Percentiles rank a stretch among this genome's conserved stretches.
phyloP scores from a whole-genome alignment of 2,329 filamentous ascomycete genomes.

The Didymella glomerata region DNA sequence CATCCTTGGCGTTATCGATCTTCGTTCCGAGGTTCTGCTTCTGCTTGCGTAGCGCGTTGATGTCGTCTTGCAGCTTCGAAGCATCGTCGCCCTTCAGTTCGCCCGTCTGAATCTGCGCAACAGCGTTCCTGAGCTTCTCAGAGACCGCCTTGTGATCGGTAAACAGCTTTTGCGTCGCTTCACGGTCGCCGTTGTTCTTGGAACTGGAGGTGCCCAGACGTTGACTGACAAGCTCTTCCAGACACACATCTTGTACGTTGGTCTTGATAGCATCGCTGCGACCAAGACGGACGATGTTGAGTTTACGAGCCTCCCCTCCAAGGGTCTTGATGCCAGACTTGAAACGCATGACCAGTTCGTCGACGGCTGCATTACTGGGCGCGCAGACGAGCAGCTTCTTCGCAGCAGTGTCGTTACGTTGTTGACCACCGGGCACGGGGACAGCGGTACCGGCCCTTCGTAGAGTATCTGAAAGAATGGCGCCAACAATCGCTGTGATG shows the following conservation, averaged over 20 bases:
- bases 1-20: constrained; percentile 88
- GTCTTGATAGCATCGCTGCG: constrained; percentile 91
- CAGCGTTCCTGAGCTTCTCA: constrained; percentile 73
- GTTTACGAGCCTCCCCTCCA: constrained; percentile 74
- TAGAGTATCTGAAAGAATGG: constrained; percentile 72
- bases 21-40: constrained; percentile 79
- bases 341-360: constrained; percentile 91
- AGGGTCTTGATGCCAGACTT: constrained; percentile 85
- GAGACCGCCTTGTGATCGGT: constrained; percentile 68
- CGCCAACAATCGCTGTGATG: constrained; percentile 94
- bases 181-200: constrained; percentile 55
- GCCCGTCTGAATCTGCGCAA: constrained; percentile 70
- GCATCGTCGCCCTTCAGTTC: constrained; percentile 69
- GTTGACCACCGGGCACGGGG: constrained; percentile 48
- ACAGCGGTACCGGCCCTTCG: constrained; percentile 59
- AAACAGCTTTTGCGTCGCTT: constrained; percentile 73
- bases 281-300: constrained; percentile 89
- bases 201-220: constrained; percentile 62
- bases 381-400: constrained; percentile 97
- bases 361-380: constrained; percentile 97
- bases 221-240: constrained; percentile 87
- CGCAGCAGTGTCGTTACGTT: constrained; percentile 50
- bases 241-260: constrained; percentile 86
- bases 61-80: constrained; percentile 74
- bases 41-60: constrained; percentile 78